Conservation (phyloP, 352 stramenopile genomes). For the Phytophthora kernoviae region DNA sequence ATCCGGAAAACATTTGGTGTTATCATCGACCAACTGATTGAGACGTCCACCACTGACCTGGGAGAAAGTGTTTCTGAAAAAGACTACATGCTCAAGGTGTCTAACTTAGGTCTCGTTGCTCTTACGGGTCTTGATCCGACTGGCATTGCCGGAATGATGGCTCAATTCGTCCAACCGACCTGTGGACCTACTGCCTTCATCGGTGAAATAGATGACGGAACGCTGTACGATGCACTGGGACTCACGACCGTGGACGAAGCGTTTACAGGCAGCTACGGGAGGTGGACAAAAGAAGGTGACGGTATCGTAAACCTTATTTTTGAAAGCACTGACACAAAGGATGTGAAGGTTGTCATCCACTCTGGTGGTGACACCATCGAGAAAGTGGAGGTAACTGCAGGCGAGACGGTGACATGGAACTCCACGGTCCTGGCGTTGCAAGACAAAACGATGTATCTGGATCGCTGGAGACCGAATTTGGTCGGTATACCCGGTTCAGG, state of each 20-base stretch:
- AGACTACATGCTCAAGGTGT: conserved; percentile 36
- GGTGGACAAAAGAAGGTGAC: conserved; percentile 38
- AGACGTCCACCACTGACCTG: conserved; percentile 21
- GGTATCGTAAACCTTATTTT: conserved; percentile 30
- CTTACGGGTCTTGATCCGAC: conserved; percentile 47
- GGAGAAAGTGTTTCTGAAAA: conserved; percentile 16
- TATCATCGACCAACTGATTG: conserved; percentile 34
- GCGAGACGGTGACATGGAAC: conserved; percentile 19
- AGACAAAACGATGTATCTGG: conserved; percentile 57
- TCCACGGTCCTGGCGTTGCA: conserved; percentile 18
- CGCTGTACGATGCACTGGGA: conserved; percentile 32
- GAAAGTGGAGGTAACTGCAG: conserved; percentile 19
- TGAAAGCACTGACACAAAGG: conserved; percentile 30
- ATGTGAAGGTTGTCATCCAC: conserved; percentile 33
- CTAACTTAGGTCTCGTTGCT: conserved; percentile 37
- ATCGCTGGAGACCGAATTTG: conserved; percentile 48
- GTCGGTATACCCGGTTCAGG: conserved; percentile 32
- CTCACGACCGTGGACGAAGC: conserved; percentile 31
- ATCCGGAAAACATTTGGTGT: conserved; percentile 32
- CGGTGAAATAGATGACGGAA: conserved; percentile 42
- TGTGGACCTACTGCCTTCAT: conserved; percentile 34
- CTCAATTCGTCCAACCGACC: conserved; percentile 46
- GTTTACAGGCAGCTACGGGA: conserved; percentile 42
- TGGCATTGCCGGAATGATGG: conserved; percentile 40
- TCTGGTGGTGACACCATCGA: conserved; percentile 31